Percentiles rank a stretch among this genome's conserved stretches.
phyloP scores from a whole-genome alignment of 2,329 filamentous ascomycete genomes.

The Mycosphaerella sp. region DNA sequence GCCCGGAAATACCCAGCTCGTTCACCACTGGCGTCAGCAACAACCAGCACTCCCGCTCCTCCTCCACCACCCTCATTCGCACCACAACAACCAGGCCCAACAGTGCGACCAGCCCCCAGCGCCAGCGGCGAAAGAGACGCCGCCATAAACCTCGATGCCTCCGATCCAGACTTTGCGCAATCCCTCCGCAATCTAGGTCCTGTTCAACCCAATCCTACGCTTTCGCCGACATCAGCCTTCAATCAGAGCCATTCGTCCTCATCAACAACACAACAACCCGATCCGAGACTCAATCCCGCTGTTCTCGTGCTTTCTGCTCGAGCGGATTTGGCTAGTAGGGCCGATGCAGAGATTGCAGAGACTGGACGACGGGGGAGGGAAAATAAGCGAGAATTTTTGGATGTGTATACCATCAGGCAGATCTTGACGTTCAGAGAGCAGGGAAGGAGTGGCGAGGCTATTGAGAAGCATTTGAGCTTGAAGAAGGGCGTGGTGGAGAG shows the following conservation, averaged over 20 bases:
- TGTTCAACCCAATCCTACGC: conserved; percentile 52
- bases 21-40: conserved; percentile 22
- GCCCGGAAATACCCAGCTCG: conserved; percentile 52
- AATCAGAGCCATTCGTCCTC: conserved; percentile 25
- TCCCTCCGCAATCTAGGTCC: conserved; percentile 64
- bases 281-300: conserved; percentile 47
- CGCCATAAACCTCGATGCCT: conserved; percentile 55
- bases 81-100: conserved; percentile 35
- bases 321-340: conserved; percentile 45
- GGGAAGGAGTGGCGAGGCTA: conserved; percentile 26
- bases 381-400: conserved; percentile 40
- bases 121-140: conserved; percentile 36
- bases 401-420: conserved; percentile 38
- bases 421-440: conserved; percentile 31
- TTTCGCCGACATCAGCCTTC: conserved; percentile 51
- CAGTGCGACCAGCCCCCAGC: conserved; percentile 36
- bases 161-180: conserved; percentile 63
- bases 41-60: conserved; percentile 22
- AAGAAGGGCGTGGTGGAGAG: conserved; percentile 31
- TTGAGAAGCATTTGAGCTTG: conserved; percentile 33
- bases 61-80: conserved; percentile 27
- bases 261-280: conserved; percentile 29
- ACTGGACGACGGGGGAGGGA: conserved; percentile 37
- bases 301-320: conserved; percentile 49
- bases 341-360: conserved; percentile 48